Percentiles rank a stretch among this genome's conserved stretches.
These are phyloP conservation scores for Falciphora oryzae DNA, from an alignment of 2,329 filamentous ascomycete genomes.

Conservation along the genomic window DNA sequence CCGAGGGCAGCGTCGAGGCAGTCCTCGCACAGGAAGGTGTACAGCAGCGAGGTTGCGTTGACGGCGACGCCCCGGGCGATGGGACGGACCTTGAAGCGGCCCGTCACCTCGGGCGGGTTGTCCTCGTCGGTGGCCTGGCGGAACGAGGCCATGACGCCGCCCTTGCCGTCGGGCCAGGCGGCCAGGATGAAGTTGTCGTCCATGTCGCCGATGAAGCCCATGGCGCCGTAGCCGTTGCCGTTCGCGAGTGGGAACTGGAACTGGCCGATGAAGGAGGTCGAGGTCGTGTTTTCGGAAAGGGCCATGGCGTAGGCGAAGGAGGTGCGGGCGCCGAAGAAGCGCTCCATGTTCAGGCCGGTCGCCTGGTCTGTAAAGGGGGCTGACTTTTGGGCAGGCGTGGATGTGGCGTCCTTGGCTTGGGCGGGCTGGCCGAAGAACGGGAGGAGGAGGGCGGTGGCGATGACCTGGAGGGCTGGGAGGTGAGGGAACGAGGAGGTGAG, in stretches of 20 bases:
- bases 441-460: conserved; percentile 4
- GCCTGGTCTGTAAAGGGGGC: conserved; percentile 25
- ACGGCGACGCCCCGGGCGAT: conserved; percentile 36
- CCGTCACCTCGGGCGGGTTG: conserved; percentile 36
- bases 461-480: neutral
- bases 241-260: conserved; percentile 34
- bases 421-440: neutral
- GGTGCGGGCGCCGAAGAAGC: conserved; percentile 32
- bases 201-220: conserved; percentile 39
- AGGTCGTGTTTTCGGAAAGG: conserved; percentile 30
- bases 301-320: conserved; percentile 37
- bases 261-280: conserved; percentile 40
- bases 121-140: conserved; percentile 36
- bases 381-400: conserved; percentile 7
- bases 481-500: neutral
- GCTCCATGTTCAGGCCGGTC: conserved; percentile 30
- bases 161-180: conserved; percentile 35
- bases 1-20: conserved; percentile 26
- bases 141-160: conserved; percentile 34
- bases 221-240: conserved; percentile 39
- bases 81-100: conserved; percentile 32
- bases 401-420: conserved; percentile 5
- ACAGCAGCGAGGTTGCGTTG: conserved; percentile 36
- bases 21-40: conserved; percentile 39
- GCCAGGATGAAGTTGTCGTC: conserved; percentile 37